phyloP scores from a whole-genome alignment of 345 rosid genomes.

The Eucalyptus pauciflora region DNA sequence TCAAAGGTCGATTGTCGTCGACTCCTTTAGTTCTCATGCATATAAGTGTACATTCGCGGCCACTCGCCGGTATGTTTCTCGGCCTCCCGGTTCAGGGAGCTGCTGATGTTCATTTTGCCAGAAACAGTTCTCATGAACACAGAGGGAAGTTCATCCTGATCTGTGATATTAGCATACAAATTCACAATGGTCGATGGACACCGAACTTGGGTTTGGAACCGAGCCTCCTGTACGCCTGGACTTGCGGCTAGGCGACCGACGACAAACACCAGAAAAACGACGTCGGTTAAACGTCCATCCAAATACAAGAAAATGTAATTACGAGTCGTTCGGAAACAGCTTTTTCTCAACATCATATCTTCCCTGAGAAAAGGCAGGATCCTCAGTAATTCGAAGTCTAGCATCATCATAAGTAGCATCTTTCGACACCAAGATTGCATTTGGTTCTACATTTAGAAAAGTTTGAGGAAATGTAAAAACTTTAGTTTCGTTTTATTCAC shows the following conservation, averaged over 20 bases:
- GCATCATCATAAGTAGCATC: background rate
- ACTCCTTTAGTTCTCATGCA: background rate
- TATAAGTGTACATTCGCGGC: background rate
- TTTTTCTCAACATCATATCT: background rate
- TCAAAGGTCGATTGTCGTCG: background rate
- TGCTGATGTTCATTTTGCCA: background rate
- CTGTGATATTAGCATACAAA: background rate
- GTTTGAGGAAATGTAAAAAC: background rate
- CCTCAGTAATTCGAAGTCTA: background rate
- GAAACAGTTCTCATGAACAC: background rate
- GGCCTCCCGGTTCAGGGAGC: background rate
- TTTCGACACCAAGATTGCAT: too few relatives aligned
- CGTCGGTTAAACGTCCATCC: background rate
- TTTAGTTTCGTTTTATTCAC: fast-evolving
- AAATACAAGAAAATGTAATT: background rate
- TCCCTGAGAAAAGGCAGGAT: background rate
- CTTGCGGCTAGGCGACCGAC: background rate
- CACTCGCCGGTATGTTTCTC: background rate
- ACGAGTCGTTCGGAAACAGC: background rate
- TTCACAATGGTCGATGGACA: background rate
- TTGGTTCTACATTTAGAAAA: fast-evolving
- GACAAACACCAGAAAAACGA: background rate
- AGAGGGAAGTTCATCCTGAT: background rate
- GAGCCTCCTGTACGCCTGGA: background rate
- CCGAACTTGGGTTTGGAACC: background rate